Conservation (phyloP, 257 asterid species). For the Vinca minor region DNA sequence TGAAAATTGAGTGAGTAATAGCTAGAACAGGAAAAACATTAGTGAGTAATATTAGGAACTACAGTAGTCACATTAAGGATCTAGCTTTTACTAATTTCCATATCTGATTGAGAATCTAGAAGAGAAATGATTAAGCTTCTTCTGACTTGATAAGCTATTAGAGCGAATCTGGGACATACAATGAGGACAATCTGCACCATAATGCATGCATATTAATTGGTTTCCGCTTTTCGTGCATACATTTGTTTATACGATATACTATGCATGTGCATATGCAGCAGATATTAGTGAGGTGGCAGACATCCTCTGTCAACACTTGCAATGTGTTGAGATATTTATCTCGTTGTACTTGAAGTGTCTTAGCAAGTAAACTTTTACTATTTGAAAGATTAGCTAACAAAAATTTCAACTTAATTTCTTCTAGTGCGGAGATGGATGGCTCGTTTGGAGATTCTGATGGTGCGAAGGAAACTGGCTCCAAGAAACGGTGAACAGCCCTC, state of each 20-base stretch:
- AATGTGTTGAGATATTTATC: background rate
- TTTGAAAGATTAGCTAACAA: constrained; percentile 7
- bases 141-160: background rate
- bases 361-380: background rate
- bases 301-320: background rate
- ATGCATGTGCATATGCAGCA: background rate
- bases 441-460: constrained; percentile 55
- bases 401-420: constrained; percentile 13
- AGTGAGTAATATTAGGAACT: too few relatives aligned
- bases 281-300: background rate
- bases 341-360: background rate
- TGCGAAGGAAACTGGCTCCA: constrained; percentile 48
- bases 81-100: background rate
- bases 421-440: constrained; percentile 60
- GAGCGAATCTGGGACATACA: background rate
- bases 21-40: background rate
- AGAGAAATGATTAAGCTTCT: background rate
- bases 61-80: too few relatives aligned
- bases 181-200: background rate
- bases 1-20: too few relatives aligned
- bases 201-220: background rate
- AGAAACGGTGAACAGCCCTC: constrained; percentile 50
- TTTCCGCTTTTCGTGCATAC: background rate
- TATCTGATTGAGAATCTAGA: background rate
- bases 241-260: too few relatives aligned